Base-by-base conservation (phyloP, 208 protist species). In the Crithidia brevicula region DNA sequence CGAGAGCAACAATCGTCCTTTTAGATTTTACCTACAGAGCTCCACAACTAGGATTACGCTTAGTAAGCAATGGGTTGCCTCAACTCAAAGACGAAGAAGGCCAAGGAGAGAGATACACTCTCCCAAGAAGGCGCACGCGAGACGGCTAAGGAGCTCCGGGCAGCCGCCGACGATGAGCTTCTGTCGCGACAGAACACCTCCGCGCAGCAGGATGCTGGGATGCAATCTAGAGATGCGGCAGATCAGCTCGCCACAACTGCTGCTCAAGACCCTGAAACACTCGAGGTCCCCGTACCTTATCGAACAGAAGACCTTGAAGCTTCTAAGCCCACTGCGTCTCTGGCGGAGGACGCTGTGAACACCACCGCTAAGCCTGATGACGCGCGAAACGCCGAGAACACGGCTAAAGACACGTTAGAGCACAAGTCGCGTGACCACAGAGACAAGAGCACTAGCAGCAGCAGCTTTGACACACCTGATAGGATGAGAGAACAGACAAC, bases 1-100 rank as follows among this genome's bases (percentile, higher is more conserved):
- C n/a, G n/a, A n/a, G n/a, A n/a, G n/a, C n/a, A n/a, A n/a, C n/a
- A n/a, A n/a, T n/a, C n/a, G n/a, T n/a, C n/a, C n/a, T n/a, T n/a
- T n/a, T n/a, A n/a, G n/a, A n/a, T n/a, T n/a, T n/a, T n/a, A n/a
- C n/a, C n/a, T n/a, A n/a, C n/a, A n/a, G n/a, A n/a, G n/a, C n/a
- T n/a, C n/a, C n/a, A n/a, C n/a, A n/a, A n/a, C n/a, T n/a, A n/a
- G n/a, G n/a, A n/a, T n/a, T n/a, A n/a, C n/a, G n/a, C n/a, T n/a
- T n/a, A n/a, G n/a, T n/a, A n/a, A n/a, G n/a, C n/a, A n/a, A 74
- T 75, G 69, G 69, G 69, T 25, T 75, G 69, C 45, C 23, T 18
- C 18, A 63, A 46, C 38, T 62, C 51, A 20, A 75, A 64, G 38
- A 58, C 18, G 13, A 53, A 60, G 54, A 49, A 30, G 9, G 0